A percentile compares a stretch with the other conserved stretches of the same genome.
These are phyloP conservation scores for Prillingera fragicola DNA, from an alignment of 1,284 basidiomycete species.

Conservation along the genomic window DNA sequence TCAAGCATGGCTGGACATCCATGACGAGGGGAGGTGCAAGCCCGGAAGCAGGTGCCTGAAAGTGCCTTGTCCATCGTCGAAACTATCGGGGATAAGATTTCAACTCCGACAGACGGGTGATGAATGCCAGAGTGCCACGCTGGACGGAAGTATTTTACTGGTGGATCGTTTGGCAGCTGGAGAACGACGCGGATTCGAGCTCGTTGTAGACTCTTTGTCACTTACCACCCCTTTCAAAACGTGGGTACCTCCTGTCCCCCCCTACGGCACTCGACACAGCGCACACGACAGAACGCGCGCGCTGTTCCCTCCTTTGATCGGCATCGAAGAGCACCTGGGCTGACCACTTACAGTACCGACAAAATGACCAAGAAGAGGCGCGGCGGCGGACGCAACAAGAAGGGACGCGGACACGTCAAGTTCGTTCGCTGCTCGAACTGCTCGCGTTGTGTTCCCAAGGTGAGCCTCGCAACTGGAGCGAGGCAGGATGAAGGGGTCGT, in stretches of 20 bases:
- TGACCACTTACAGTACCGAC: constrained; percentile 7
- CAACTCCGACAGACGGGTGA: too few relatives aligned
- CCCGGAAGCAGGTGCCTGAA: too few relatives aligned
- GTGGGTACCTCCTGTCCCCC: constrained; percentile 1
- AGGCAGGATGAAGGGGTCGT: too few relatives aligned
- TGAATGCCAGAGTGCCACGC: too few relatives aligned
- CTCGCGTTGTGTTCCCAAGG: constrained; percentile 76
- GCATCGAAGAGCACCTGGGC: constrained; percentile 1
- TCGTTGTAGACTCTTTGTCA: not conserved
- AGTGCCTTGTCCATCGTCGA: too few relatives aligned
- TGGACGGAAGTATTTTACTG: too few relatives aligned
- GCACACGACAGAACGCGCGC: not conserved
- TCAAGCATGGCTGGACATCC: too few relatives aligned
- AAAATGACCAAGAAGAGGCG: constrained; percentile 94
- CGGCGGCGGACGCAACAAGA: constrained; percentile 96
- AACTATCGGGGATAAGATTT: too few relatives aligned
- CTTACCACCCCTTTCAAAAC: constrained; percentile 4
- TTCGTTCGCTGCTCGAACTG: constrained; percentile 96
- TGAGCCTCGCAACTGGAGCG: constrained; percentile 25
- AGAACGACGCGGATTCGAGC: too few relatives aligned
- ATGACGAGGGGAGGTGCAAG: too few relatives aligned
- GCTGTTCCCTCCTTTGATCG: too few relatives aligned
- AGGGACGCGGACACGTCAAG: constrained; percentile 91
- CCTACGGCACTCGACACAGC: not conserved
- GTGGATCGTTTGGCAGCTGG: too few relatives aligned